Conservation (phyloP, 257 asterid genomes). For the Eucommia ulmoides region DNA sequence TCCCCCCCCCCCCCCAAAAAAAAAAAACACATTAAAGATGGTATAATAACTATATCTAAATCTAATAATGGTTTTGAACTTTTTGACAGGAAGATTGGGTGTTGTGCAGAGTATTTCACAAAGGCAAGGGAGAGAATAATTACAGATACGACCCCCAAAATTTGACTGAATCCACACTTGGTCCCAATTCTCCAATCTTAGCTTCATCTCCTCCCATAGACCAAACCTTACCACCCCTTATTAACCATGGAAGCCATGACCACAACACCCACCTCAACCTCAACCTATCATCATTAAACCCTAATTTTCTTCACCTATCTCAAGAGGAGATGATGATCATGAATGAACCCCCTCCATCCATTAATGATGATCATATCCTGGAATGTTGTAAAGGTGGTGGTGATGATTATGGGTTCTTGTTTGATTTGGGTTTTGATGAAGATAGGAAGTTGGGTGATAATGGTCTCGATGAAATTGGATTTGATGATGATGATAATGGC, state of each 20-base stretch:
- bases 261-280: conserved; percentile 17
- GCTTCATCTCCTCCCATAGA: conserved; percentile 15
- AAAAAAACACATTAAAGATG: too few species aligned
- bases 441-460: conserved; percentile 12
- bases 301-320: conserved; percentile 9
- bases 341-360: too few species aligned
- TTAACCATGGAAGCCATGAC: conserved; percentile 17
- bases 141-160: conserved; percentile 11
- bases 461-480: conserved; percentile 9
- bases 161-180: conserved; percentile 7
- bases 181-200: conserved; percentile 16
- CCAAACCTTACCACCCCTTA: conserved; percentile 1
- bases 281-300: conserved; percentile 9
- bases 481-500: conserved; percentile 29
- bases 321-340: conserved; percentile 7
- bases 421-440: conserved; percentile 25
- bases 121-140: conserved; percentile 34
- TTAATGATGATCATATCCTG: conserved; percentile 8
- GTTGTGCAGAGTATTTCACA: conserved; percentile 62
- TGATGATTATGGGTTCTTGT: conserved; percentile 25
- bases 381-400: conserved; percentile 8
- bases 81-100: conserved; percentile 83
- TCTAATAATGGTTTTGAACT: background rate
- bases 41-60: too few species aligned
- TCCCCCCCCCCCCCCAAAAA: too few species aligned